Evolutionary conservation across 495 filamentous ascomycete genomes (phyloP).

Genomic region (Aspergillus diversus): DNA sequence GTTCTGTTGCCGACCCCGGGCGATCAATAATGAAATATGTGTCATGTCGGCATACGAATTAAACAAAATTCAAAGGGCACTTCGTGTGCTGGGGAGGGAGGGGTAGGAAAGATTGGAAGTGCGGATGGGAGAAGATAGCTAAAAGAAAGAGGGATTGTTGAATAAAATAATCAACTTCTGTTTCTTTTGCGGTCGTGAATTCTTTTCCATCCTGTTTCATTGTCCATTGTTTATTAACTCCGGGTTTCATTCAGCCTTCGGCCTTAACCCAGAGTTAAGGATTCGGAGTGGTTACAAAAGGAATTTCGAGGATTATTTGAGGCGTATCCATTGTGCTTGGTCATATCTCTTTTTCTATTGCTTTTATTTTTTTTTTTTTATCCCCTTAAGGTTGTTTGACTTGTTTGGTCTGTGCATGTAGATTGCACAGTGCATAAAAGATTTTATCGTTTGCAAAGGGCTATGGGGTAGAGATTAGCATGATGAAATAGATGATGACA

Average conservation of each 20-base stretch:
- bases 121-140: neutral
- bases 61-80: neutral
- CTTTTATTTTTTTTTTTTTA: conserved; percentile 16
- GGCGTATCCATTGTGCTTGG: conserved; percentile 9
- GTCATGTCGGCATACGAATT: conserved; percentile 11
- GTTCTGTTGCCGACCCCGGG: neutral
- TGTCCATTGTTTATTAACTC: conserved; percentile 24
- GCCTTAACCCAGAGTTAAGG: conserved; percentile 15
- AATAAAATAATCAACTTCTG: neutral
- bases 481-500: conserved; percentile 32
- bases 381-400: conserved; percentile 18
- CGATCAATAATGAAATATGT: conserved; percentile 18
- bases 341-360: conserved; percentile 16
- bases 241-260: conserved; percentile 15
- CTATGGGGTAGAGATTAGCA: conserved; percentile 20
- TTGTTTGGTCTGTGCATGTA: conserved; percentile 23
- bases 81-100: neutral
- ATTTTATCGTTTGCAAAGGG: conserved; percentile 18
- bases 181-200: neutral
- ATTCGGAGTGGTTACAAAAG: conserved; percentile 28
- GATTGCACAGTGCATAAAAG: conserved; percentile 18
- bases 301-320: conserved; percentile 24
- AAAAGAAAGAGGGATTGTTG: neutral
- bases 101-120: neutral
- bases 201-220: conserved; percentile 26